A percentile compares a stretch with the other conserved stretches of the same genome.
Conservation (phyloP, 2,329 filamentous ascomycete species). For the Pseudofabraea citricarpa region DNA sequence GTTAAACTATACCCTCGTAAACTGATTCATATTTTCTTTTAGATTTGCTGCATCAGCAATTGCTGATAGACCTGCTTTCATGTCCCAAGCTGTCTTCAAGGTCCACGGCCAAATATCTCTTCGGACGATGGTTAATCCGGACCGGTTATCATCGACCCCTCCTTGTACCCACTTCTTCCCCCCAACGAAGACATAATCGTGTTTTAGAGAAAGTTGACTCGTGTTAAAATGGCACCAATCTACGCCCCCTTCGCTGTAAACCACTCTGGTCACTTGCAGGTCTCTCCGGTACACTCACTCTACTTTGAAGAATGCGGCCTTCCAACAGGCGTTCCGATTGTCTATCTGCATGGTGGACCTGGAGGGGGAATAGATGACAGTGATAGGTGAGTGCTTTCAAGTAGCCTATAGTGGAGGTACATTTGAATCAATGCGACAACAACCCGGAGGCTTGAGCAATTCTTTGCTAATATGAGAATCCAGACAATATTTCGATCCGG, state of each 20-base stretch:
- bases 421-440: too few relatives aligned
- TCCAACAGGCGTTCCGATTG: conserved; percentile 24
- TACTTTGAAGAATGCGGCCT: conserved; percentile 25
- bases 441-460: background rate
- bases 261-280: conserved; percentile 22
- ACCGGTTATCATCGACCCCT: too few relatives aligned
- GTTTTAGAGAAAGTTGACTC: too few relatives aligned
- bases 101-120: too few relatives aligned
- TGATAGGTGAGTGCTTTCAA: conserved; percentile 28
- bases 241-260: conserved; percentile 19
- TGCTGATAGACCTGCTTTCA: too few relatives aligned
- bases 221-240: conserved; percentile 25
- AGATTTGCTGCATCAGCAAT: too few relatives aligned
- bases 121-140: too few relatives aligned
- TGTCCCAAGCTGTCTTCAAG: too few relatives aligned
- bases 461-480: conserved; percentile 16
- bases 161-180: too few relatives aligned
- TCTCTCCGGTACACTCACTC: conserved; percentile 22
- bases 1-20: too few relatives aligned
- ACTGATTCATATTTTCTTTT: too few relatives aligned
- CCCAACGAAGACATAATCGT: too few relatives aligned
- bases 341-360: conserved; percentile 41
- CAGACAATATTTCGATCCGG: conserved; percentile 39
- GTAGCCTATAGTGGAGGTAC: background rate
- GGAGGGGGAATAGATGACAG: conserved; percentile 30